Percentiles rank a stretch among this genome's conserved stretches.
Evolutionary conservation across 164 flowering plant species (phyloP).

Genomic region (Echeveria elegans): DNA sequence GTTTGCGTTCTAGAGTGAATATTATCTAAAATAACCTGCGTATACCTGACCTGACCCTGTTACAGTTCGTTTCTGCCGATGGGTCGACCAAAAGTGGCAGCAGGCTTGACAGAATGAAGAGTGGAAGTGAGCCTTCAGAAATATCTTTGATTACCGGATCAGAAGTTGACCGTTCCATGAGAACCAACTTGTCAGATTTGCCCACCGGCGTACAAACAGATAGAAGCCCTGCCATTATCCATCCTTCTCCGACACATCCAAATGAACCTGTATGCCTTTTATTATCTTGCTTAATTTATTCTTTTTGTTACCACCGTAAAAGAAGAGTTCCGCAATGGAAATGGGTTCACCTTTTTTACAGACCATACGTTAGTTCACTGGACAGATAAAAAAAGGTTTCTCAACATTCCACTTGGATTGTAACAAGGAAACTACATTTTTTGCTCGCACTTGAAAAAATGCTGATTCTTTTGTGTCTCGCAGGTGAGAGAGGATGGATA

Average conservation of each 20-base stretch:
- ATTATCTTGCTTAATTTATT: background rate
- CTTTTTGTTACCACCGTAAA: background rate
- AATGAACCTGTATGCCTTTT: constrained; percentile 26
- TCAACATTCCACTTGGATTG: no score
- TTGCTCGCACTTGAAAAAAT: no score
- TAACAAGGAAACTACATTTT: background rate
- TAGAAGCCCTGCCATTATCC: constrained; percentile 27
- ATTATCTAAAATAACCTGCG: background rate
- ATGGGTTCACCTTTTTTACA: no score
- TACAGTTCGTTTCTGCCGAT: constrained; percentile 10
- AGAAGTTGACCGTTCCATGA: constrained; percentile 21
- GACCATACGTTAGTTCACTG: no score
- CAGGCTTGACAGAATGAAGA: constrained; percentile 8
- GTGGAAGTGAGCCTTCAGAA: constrained; percentile 16
- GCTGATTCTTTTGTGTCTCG: background rate
- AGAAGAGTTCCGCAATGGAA: no score
- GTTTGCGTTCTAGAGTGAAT: background rate
- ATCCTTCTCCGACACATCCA: constrained; percentile 27
- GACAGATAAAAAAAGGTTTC: no score
- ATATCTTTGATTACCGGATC: constrained; percentile 16
- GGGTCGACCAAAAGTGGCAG: background rate
- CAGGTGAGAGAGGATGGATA: constrained; percentile 2
- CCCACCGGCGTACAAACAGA: constrained; percentile 20
- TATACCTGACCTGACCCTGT: constrained; percentile 5
- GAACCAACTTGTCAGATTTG: constrained; percentile 24